Conservation (phyloP, 441 rosid genomes). For the Syzygium syzygioides region DNA sequence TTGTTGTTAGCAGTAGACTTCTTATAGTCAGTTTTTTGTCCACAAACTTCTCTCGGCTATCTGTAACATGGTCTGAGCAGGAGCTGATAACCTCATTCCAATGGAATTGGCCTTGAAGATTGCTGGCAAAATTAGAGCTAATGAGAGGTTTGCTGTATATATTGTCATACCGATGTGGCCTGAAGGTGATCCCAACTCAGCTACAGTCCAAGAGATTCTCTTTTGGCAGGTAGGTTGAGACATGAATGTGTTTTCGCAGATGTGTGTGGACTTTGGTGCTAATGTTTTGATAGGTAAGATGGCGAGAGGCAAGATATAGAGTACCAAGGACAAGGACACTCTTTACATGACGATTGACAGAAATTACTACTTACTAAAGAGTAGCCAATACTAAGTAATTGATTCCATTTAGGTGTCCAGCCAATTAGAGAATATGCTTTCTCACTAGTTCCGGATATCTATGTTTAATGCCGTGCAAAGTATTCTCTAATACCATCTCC, state of each 20-base stretch:
- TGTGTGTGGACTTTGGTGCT: background rate
- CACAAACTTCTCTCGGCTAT: background rate
- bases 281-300: background rate
- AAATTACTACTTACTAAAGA: background rate
- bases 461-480: background rate
- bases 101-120: slow-evolving; percentile 90
- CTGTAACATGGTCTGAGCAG: slow-evolving; percentile 25
- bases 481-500: background rate
- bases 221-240: slow-evolving; percentile 68
- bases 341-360: background rate
- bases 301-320: background rate
- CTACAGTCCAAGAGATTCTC: slow-evolving; percentile 77
- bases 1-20: background rate
- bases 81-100: slow-evolving; percentile 80
- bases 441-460: background rate
- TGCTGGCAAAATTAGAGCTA: slow-evolving; percentile 69
- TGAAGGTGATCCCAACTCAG: slow-evolving; percentile 82
- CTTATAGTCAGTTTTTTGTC: background rate
- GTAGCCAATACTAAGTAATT: background rate
- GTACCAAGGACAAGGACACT: background rate
- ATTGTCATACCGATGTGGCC: slow-evolving; percentile 89
- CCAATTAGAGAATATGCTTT: background rate
- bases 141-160: slow-evolving; percentile 78
- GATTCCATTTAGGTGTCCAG: background rate
- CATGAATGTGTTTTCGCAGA: background rate